Percentiles rank a stretch among this genome's conserved stretches.
Conservation (phyloP, 1,139 yeast species). For the Entelexis sorbosivorans region DNA sequence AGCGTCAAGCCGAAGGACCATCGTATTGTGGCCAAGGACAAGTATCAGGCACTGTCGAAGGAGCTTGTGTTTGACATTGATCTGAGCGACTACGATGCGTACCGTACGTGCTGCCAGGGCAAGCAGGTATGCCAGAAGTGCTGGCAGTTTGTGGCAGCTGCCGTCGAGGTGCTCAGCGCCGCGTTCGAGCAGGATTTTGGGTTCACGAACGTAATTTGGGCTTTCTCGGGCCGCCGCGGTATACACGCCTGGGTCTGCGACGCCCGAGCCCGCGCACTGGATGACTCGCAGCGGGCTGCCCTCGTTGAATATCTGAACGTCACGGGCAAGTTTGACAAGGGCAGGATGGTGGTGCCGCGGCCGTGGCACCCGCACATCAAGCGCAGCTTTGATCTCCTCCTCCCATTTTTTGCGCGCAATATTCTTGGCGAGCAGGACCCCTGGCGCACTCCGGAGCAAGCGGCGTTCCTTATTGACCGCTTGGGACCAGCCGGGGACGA, state of each 20-base stretch:
- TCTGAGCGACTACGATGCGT: conserved; percentile 89
- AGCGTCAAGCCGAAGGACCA: conserved; percentile 77
- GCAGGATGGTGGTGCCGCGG: conserved; percentile 40
- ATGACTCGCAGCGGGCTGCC: conserved; percentile 63
- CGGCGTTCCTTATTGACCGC: conserved; percentile 49
- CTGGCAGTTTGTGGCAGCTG: conserved; percentile 90
- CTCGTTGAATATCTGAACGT: conserved; percentile 77
- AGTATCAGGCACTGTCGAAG: conserved; percentile 70
- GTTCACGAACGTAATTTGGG: conserved; percentile 79
- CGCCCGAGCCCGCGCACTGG: conserved; percentile 59
- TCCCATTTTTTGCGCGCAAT: conserved; percentile 49
- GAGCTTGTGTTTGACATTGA: conserved; percentile 95
- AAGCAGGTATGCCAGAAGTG: conserved; percentile 79
- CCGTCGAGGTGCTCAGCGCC: conserved; percentile 60
- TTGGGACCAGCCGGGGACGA: conserved; percentile 38
- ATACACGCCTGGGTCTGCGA: conserved; percentile 99
- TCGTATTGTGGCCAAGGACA: conserved; percentile 63
- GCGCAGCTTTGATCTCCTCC: conserved; percentile 60
- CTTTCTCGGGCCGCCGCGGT: conserved; percentile 97
- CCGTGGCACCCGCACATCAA: conserved; percentile 76
- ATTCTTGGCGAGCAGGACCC: conserved; percentile 80
- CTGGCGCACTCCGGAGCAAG: conserved; percentile 46
- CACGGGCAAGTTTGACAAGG: conserved; percentile 42
- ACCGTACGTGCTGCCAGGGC: conserved; percentile 85
- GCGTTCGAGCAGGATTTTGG: conserved; percentile 84